These are phyloP conservation scores for Escovopsis sp. DNA, from an alignment of 2,329 filamentous ascomycete species.

Conservation along the genomic window DNA sequence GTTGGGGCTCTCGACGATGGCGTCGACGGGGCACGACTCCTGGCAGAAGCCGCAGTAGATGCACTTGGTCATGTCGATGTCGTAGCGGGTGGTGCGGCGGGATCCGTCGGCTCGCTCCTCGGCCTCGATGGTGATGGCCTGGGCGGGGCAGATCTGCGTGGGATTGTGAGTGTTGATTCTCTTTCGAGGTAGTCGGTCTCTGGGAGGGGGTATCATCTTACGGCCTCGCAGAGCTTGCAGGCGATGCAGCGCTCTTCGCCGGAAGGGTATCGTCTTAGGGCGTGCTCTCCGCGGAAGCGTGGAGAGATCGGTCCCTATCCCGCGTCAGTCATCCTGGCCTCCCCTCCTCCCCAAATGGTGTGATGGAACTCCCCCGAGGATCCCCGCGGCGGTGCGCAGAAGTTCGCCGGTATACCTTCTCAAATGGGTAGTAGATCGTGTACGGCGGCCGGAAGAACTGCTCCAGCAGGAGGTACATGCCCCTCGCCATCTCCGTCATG, in stretches of 20 bases:
- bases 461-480: constrained; percentile 96
- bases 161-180: neutral
- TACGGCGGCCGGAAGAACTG: constrained; percentile 97
- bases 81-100: constrained; percentile 89
- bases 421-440: constrained; percentile 97
- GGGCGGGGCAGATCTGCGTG: constrained; percentile 71
- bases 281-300: constrained; percentile 95
- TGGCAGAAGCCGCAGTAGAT: constrained; percentile 99
- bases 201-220: constrained; percentile 17
- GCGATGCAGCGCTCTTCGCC: constrained; percentile 98
- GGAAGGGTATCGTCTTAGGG: constrained; percentile 86
- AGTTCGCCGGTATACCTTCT: constrained; percentile 47
- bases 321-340: too few species aligned
- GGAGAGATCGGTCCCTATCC: constrained; percentile 82
- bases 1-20: constrained; percentile 55
- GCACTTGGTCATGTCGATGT: constrained; percentile 99
- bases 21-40: constrained; percentile 96
- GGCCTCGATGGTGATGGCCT: constrained; percentile 97
- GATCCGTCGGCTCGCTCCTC: constrained; percentile 95
- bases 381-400: too few species aligned
- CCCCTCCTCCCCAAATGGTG: too few species aligned
- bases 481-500: constrained; percentile 85
- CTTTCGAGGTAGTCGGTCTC: neutral
- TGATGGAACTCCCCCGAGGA: too few species aligned
- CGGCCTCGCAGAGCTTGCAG: constrained; percentile 97